Conservation (phyloP, 2,329 filamentous ascomycete species). For the Calcarisporium arbuscula region DNA sequence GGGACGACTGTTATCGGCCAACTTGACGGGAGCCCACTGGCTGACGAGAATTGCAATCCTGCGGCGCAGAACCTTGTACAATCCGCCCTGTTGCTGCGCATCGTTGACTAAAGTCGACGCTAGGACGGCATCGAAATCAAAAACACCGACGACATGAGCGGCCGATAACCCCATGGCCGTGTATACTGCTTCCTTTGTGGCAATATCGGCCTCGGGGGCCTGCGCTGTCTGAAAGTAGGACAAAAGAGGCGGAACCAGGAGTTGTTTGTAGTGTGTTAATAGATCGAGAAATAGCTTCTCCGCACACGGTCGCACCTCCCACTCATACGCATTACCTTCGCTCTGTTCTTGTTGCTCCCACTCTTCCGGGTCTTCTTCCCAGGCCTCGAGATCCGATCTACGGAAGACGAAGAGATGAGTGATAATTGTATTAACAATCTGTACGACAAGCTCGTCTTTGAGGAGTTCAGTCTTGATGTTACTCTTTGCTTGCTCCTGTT, state of each 20-base stretch:
- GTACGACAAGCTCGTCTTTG: conserved; percentile 66
- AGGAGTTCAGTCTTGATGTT: conserved; percentile 69
- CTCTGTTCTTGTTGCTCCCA: conserved; percentile 91
- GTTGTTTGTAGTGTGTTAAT: conserved; percentile 77
- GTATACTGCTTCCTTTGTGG: conserved; percentile 91
- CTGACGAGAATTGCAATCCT: conserved; percentile 84
- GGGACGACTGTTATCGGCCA: conserved; percentile 60
- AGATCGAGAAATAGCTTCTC: conserved; percentile 93
- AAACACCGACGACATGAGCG: conserved; percentile 61
- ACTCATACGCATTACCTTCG: conserved; percentile 81
- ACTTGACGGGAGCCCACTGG: conserved; percentile 79
- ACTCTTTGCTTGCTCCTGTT: conserved; percentile 63
- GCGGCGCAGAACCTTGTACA: conserved; percentile 77
- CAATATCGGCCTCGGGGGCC: conserved; percentile 58
- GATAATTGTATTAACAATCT: conserved; percentile 79
- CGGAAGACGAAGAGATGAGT: conserved; percentile 85
- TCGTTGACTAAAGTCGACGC: conserved; percentile 70
- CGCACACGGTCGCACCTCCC: conserved; percentile 83
- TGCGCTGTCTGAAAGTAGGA: conserved; percentile 77
- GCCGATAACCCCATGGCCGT: conserved; percentile 85
- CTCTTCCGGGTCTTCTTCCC: conserved; percentile 91
- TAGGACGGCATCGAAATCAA: conserved; percentile 82
- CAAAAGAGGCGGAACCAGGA: conserved; percentile 73
- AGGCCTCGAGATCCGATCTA: conserved; percentile 76
- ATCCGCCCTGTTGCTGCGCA: conserved; percentile 54